Conservation (phyloP, 163 green algal species). For the Chlorella variabilis region DNA sequence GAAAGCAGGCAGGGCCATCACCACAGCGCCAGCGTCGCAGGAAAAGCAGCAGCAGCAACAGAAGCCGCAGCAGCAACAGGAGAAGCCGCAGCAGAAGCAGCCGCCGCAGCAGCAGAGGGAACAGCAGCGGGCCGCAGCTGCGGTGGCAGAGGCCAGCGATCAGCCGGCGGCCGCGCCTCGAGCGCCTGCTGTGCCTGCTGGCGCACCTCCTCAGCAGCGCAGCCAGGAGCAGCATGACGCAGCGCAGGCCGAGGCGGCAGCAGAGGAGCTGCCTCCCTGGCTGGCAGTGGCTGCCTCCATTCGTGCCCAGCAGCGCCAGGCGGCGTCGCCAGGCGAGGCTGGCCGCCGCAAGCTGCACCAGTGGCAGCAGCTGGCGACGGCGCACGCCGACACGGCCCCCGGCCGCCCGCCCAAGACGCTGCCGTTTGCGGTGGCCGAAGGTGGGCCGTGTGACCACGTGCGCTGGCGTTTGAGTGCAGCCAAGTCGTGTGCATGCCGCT, state of each 20-base stretch:
- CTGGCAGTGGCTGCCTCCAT: conserved; percentile 16
- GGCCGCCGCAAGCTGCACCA: neutral
- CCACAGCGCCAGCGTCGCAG: too few relatives aligned
- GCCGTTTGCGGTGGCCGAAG: neutral
- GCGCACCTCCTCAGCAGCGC: too few relatives aligned
- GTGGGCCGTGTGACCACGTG: neutral
- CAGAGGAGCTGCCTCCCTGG: conserved; percentile 23
- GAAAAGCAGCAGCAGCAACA: neutral
- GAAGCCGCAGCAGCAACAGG: neutral
- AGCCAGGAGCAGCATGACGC: neutral
- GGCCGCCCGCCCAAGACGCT: neutral
- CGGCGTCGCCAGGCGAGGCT: neutral
- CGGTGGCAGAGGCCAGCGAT: neutral
- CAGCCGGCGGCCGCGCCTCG: neutral
- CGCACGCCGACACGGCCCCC: neutral
- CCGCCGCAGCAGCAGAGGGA: neutral
- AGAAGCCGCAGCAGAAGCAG: neutral
- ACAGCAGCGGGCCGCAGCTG: neutral
- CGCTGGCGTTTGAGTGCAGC: neutral
- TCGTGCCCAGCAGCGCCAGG: neutral
- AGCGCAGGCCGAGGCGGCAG: neutral
- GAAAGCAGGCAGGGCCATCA: neutral
- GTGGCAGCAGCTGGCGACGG: neutral
- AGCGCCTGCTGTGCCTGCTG: too few relatives aligned
- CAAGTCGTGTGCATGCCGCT: too few relatives aligned